Evolutionary conservation across 306 rosid genomes (phyloP), one percentile per base, ranked within the genome.

Genomic region (Prunus mira): DNA sequence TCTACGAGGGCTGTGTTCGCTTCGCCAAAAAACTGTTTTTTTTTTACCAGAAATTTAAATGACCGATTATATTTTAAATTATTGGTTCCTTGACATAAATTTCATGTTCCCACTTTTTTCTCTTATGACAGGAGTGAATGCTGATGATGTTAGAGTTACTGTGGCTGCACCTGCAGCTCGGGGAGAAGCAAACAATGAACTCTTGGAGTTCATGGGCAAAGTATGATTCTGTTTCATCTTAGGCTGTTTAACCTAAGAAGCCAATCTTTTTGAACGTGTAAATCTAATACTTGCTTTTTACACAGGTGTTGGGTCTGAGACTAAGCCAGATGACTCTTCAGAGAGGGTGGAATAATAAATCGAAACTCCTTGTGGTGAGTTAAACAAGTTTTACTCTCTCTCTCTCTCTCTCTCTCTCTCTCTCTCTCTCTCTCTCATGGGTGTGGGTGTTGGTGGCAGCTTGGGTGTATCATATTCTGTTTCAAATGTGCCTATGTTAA

Each of bases 281-380:
- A 27, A 3, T 50, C 55, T 51, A 27, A 47, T 3, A 43, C 56
- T 74, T 55, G 41, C 43, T 80, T 69, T 76, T 58, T 60, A 20
- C 46, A 12, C 52, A 93, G 98, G 98, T 93, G 61, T 80, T 94
- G 84, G 91, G 98, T 80, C 80, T 92, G 81, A 88, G 97, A 73
- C 82, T 95, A 84, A 95, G 97, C 86, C 98, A 95, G 84, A 92
- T 95, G 98, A 95, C 98, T 79, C 98, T 95, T 79, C 98, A 92
- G 74, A 81, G 98, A 74, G 98, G 98, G 57, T 92, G 98, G 98
- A 95, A 95, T 86, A 92, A 95, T 83, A 95, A 95, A 82, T 95
- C 97, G 12, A 95, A 95, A 80, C 98, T 95, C 56, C 97, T 95
- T 77, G 98, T 92, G 92, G 97, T 95, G 34, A 89, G 97, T 84